phyloP scores from a whole-genome alignment of 129 eudicot genomes.

The Pseudognaphalium luteoalbum region DNA sequence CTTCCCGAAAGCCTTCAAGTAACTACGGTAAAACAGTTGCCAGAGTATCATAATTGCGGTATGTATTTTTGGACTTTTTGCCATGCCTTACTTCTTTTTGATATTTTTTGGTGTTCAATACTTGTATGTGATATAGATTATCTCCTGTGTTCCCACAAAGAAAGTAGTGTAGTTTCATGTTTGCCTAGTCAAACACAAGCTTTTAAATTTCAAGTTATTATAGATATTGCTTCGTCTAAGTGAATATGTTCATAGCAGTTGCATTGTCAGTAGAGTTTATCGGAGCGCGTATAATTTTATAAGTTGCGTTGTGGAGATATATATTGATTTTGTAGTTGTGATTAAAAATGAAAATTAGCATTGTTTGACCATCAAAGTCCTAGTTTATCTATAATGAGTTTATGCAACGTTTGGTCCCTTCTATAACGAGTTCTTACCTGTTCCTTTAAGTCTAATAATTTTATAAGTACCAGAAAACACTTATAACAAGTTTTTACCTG shows the following conservation, averaged over 20 bases:
- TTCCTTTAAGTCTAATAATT: too few species aligned
- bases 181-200: background rate
- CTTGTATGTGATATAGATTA: background rate
- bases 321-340: background rate
- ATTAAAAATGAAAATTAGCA: background rate
- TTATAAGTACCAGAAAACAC: too few species aligned
- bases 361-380: background rate
- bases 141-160: background rate
- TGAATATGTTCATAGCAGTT: background rate
- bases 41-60: constrained; percentile 69
- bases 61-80: constrained; percentile 3
- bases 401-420: too few species aligned
- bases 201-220: background rate
- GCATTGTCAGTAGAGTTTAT: background rate
- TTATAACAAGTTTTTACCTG: too few species aligned
- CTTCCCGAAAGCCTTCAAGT: constrained; percentile 83
- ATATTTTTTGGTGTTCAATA: constrained; percentile 5
- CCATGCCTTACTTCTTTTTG: background rate
- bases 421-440: too few species aligned
- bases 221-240: background rate
- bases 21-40: constrained; percentile 59
- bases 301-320: background rate
- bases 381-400: background rate
- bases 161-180: constrained; percentile 3
- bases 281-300: background rate